Conservation (phyloP, 164 flowering plant species). For the Umbellularia californica region DNA sequence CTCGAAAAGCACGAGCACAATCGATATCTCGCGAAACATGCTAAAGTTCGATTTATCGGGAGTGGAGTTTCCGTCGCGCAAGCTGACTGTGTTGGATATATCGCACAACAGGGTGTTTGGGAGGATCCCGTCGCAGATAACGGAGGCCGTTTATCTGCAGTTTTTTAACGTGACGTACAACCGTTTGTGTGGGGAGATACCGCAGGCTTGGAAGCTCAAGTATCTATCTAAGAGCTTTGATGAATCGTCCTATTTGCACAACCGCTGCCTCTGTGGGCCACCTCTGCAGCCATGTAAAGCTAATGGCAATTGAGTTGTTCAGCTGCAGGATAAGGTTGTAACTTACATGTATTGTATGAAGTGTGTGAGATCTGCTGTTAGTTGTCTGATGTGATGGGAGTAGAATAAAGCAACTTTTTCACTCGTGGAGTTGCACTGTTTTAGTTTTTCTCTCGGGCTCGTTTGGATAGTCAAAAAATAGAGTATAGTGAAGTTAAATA, state of each 20-base stretch:
- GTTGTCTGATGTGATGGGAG: no score
- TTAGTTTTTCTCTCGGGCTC: no score
- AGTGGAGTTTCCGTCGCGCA: neutral
- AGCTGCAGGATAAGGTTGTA: no score
- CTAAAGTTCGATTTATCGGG: neutral
- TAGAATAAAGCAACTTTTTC: no score
- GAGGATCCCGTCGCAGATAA: neutral
- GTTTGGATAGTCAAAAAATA: no score
- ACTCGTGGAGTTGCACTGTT: no score
- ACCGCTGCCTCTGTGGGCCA: neutral
- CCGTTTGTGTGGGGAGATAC: neutral
- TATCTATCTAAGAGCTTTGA: neutral
- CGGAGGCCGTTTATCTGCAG: neutral
- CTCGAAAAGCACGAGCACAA: neutral
- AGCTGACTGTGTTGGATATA: neutral
- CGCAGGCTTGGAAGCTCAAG: neutral
- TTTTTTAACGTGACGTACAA: neutral
- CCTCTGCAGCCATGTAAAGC: neutral
- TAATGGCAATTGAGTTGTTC: no score
- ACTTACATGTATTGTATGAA: no score
- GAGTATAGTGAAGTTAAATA: no score
- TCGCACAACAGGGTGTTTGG: neutral
- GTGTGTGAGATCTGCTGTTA: no score
- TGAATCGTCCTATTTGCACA: neutral
- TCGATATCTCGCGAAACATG: neutral